Evolutionary conservation across 257 asterid genomes (phyloP), one percentile per base, ranked within the genome.

Genomic region (Jaltomata sinuosa): DNA sequence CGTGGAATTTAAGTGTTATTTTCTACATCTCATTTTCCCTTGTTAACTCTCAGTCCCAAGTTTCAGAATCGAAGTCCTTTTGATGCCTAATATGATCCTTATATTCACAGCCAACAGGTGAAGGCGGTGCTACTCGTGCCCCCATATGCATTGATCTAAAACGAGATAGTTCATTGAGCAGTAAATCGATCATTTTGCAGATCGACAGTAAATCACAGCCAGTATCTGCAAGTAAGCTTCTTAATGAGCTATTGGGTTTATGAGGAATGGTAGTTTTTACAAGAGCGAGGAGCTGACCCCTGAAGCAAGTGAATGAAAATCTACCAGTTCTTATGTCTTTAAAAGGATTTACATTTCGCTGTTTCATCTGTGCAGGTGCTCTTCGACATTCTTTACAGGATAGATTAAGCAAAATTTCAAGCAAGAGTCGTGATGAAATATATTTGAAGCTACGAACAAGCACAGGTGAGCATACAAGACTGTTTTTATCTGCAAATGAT

Each of bases 111-210:
- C 99, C 99, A 74, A 96, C 99, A 84, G 99, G 99, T 78, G 99
- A 96, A 92, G 98, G 99, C 83, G 99, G 99, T 45, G 99, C 98
- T 79, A 96, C 99, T 59, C 99, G 99, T 55, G 97, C 99, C 87
- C 97, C 99, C 77, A 96, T 96, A 88, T 92, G 98, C 87, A 89
- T 96, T 82, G 99, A 96, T 87, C 89, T 96, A 89, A 88, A 90
- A 59, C 86, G 97, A 90, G 98, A 93, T 86, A 87, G 92, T 86
- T 94, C 98, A 4, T 89, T 96, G 85, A 94, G 95, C 91, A 93
- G 92, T 94, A 96, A 85, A 89, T 93, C 98, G 34, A 96, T 96
- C 79, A 83, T 94, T 85, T 87, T 96, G 91, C 98, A 93, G 92
- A 94, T 96, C 72, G 98, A 96, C 86, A 96, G 97, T 92, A 96